Conservation (phyloP, 164 flowering plant species). For the Vitis riparia region DNA sequence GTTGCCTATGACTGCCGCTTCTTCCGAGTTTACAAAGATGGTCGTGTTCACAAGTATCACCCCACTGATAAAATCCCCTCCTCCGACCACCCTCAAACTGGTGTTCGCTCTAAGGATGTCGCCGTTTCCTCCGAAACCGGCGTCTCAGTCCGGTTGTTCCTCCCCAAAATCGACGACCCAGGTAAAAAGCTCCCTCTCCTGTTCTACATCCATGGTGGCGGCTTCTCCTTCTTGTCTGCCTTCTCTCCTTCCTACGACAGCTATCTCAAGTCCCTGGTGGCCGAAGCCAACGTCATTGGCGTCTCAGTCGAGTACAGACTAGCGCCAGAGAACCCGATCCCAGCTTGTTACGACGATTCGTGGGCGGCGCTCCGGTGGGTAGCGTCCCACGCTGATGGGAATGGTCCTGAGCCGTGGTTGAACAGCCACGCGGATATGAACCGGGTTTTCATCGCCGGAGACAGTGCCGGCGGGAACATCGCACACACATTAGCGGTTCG, state of each 20-base stretch:
- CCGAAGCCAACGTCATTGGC: conserved; percentile 25
- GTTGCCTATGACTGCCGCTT: too few relatives aligned
- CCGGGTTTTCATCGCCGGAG: conserved; percentile 23
- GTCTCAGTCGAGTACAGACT: conserved; percentile 44
- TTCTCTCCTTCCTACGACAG: conserved; percentile 11
- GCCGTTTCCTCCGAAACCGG: conserved; percentile 20
- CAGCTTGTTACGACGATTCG: conserved; percentile 26
- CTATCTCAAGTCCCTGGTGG: conserved; percentile 19
- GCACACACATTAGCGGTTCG: conserved; percentile 1
- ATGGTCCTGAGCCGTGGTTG: conserved; percentile 30
- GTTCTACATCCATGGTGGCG: conserved; percentile 51
- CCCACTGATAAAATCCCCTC: conserved; percentile 14
- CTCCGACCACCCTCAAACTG: conserved; percentile 13
- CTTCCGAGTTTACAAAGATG: conserved; percentile 27
- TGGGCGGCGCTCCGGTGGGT: too few relatives aligned
- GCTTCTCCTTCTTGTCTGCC: conserved; percentile 34
- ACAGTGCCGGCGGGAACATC: conserved; percentile 32
- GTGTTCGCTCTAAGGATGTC: conserved; percentile 34
- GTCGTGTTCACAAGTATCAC: conserved; percentile 18
- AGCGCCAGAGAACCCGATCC: conserved; percentile 36
- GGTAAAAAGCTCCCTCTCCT: conserved; percentile 35
- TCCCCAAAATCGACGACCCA: conserved; percentile 19
- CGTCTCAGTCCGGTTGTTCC: conserved; percentile 32
- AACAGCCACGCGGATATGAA: conserved; percentile 24
- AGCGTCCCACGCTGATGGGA: too few relatives aligned